phyloP scores from a whole-genome alignment of 192 early-diverging fungal genomes.

The Pilobolus umbonatus region DNA sequence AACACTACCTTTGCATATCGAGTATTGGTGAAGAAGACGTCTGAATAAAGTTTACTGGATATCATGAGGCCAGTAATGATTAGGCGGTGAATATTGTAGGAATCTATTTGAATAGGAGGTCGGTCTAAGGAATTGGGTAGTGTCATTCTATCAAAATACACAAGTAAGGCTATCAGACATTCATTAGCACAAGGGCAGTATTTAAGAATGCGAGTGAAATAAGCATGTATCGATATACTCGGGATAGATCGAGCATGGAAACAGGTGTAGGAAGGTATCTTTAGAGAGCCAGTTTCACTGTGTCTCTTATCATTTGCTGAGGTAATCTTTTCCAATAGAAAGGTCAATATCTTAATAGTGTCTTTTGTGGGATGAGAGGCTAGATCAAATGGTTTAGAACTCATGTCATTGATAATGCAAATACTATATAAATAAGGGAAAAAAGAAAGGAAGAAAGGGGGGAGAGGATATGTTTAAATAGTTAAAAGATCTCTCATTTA shows the following conservation, averaged over 20 bases:
- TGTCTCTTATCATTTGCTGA: slow-evolving; percentile 45
- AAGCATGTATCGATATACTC: slow-evolving; percentile 81
- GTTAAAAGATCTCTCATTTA: too few relatives aligned
- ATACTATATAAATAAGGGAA: too few relatives aligned
- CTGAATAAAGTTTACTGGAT: slow-evolving; percentile 84
- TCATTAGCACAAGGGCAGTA: slow-evolving; percentile 93
- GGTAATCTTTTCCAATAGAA: slow-evolving; percentile 56
- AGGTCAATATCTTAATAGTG: slow-evolving; percentile 57
- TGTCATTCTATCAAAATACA: slow-evolving; percentile 86
- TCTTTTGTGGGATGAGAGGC: slow-evolving; percentile 51
- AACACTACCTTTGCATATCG: slow-evolving; percentile 74
- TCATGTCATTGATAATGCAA: slow-evolving; percentile 1
- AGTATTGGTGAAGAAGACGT: slow-evolving; percentile 92
- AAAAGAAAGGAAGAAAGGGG: too few relatives aligned
- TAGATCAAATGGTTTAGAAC: slow-evolving; percentile 36
- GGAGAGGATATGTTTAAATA: too few relatives aligned
- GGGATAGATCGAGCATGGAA: slow-evolving; percentile 92
- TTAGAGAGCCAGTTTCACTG: slow-evolving; percentile 21
- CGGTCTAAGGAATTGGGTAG: slow-evolving; percentile 64
- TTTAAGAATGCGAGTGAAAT: slow-evolving; percentile 83
- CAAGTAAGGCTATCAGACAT: slow-evolving; percentile 80
- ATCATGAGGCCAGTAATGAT: slow-evolving; percentile 87
- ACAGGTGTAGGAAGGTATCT: slow-evolving; percentile 51
- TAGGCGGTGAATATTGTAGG: slow-evolving; percentile 88
- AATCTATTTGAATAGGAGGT: slow-evolving; percentile 62